Evolutionary conservation across 2,329 filamentous ascomycete genomes (phyloP), one percentile per base, ranked within the genome.

Genomic region (Cercospora berteroae): DNA sequence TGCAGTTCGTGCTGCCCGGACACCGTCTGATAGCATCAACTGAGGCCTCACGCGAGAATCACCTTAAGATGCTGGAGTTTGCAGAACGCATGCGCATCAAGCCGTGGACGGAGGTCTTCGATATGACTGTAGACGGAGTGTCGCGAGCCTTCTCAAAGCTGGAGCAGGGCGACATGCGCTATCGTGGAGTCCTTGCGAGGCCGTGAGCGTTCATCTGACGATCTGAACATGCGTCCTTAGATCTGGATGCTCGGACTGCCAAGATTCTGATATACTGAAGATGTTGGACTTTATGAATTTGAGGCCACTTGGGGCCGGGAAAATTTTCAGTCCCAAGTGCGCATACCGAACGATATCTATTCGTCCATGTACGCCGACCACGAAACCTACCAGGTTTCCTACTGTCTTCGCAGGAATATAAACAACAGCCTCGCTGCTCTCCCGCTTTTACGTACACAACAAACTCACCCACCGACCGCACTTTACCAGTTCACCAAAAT

Each of bases 91-190:
- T 82, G 60, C 67, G 73, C 16, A 80, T 83, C 69, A 79, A 81
- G 74, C 81, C 82, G 1, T 79, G 81, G 68, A 63, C 79, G n/a
- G 79, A 82, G 74, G 75, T 78, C 69, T 83, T 81, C 65, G 78
- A 80, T 0, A 74, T 83, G 76, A 79, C 69, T 0, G 74, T 75
- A 50, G 69, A 77, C 18, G 82, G 82, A 25, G 76, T 83, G 12
- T 75, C 74, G 23, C 70, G 78, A n/a, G 81, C 81, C 0, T 81
- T 83, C 74, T 56, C 74, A 5, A 78, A 73, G 8, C 71, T 83
- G 55, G 75, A 80, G 48, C 76, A 75, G 16, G 81, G 81, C 5
- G 75, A 79, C 60, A 82, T 83, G 80, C 76, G 82, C 69, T 83
- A 82, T 73, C 75, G 82, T 36, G 82, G 80, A 72, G 81, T 81